Evolutionary conservation across 495 filamentous ascomycete genomes (phyloP).

Genomic region (Sordaria brevicollis): DNA sequence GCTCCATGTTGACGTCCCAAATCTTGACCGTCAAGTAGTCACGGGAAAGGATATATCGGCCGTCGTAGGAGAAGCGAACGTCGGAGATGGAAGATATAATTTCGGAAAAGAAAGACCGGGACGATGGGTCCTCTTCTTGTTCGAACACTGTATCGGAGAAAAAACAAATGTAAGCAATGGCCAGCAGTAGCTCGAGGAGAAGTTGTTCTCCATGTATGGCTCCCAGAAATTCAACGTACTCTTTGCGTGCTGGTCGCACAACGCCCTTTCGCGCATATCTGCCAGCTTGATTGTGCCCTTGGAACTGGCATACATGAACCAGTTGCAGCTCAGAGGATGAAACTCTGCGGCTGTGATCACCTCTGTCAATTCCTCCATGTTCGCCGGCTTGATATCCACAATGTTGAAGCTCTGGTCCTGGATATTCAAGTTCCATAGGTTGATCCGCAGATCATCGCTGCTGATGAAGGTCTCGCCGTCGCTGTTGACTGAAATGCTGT

Average conservation of each 20-base stretch:
- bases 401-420: slow-evolving; percentile 99
- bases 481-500: slow-evolving; percentile 99
- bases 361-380: slow-evolving; percentile 99
- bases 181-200: background rate
- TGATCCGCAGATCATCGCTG: slow-evolving; percentile 94
- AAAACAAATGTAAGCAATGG: slow-evolving; percentile 3
- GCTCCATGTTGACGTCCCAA: slow-evolving; percentile 99
- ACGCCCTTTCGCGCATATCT: slow-evolving; percentile 91
- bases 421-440: slow-evolving; percentile 98
- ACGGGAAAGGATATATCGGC: slow-evolving; percentile 91
- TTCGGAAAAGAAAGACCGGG: slow-evolving; percentile 98
- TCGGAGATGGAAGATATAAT: slow-evolving; percentile 99
- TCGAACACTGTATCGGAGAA: slow-evolving; percentile 69
- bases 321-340: slow-evolving; percentile 94
- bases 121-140: slow-evolving; percentile 97
- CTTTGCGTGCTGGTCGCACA: slow-evolving; percentile 93
- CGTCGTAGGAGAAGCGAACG: slow-evolving; percentile 92
- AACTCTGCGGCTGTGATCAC: slow-evolving; percentile 98
- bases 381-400: slow-evolving; percentile 97
- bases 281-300: slow-evolving; percentile 98
- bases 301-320: slow-evolving; percentile 99
- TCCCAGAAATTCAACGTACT: slow-evolving; percentile 43
- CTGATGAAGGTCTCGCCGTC: slow-evolving; percentile 99
- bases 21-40: slow-evolving; percentile 99
- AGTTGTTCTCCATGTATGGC: background rate